phyloP scores from a whole-genome alignment of 2,329 filamentous ascomycete genomes.

The Xylariaceae sp. region DNA sequence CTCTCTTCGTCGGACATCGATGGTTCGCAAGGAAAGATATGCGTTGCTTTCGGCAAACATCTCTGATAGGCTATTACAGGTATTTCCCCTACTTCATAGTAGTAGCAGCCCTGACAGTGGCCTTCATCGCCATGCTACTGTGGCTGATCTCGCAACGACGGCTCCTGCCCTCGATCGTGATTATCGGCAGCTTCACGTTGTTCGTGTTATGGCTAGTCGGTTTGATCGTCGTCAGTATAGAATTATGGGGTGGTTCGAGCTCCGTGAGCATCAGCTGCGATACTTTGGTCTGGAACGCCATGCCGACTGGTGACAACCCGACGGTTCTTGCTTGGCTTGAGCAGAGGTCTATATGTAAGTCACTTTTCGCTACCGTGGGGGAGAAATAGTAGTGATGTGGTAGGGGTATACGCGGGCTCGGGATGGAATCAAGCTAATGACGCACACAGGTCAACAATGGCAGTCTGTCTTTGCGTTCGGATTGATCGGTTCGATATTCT shows the following conservation, averaged over 20 bases:
- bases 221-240: slow-evolving; percentile 58
- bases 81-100: slow-evolving; percentile 68
- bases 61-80: too few relatives aligned
- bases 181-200: slow-evolving; percentile 63
- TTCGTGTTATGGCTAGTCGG: slow-evolving; percentile 68
- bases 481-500: slow-evolving; percentile 57
- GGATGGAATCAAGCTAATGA: neutral
- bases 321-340: slow-evolving; percentile 62
- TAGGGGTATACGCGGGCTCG: too few relatives aligned
- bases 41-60: too few relatives aligned
- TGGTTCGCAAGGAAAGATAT: neutral
- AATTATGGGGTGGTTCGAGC: slow-evolving; percentile 61
- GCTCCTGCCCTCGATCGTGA: slow-evolving; percentile 59
- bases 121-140: slow-evolving; percentile 65
- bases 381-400: neutral
- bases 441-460: slow-evolving; percentile 55
- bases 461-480: slow-evolving; percentile 63
- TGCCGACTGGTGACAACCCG: slow-evolving; percentile 49
- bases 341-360: slow-evolving; percentile 62
- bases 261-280: slow-evolving; percentile 60
- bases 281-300: slow-evolving; percentile 52
- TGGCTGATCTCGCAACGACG: slow-evolving; percentile 60
- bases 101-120: slow-evolving; percentile 55
- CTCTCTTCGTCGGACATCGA: neutral
- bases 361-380: neutral